phyloP scores from a whole-genome alignment of 2,329 filamentous ascomycete species.

The Dactylonectria estremocensis region DNA sequence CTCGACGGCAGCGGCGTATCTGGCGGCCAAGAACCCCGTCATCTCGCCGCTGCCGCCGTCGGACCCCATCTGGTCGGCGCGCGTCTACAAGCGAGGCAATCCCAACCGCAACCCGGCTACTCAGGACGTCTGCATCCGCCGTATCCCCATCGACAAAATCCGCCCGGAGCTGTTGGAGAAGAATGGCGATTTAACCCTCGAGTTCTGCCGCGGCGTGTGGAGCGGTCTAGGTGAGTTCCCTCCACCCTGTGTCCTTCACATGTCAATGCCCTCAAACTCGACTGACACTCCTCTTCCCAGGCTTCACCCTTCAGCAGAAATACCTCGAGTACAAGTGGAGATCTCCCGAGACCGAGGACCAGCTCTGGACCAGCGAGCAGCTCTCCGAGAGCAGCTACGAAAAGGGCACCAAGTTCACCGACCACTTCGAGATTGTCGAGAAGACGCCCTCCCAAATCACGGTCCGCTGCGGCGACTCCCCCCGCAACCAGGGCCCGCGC shows the following conservation, averaged over 20 bases:
- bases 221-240: conserved; percentile 71
- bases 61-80: conserved; percentile 74
- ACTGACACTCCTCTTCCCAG: conserved; percentile 49
- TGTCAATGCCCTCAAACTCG: neutral
- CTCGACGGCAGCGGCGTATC: conserved; percentile 64
- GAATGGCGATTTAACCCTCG: conserved; percentile 71
- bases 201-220: conserved; percentile 79
- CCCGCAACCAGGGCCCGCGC: conserved; percentile 69
- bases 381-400: conserved; percentile 72
- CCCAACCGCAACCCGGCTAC: conserved; percentile 73
- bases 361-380: conserved; percentile 73
- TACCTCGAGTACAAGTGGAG: conserved; percentile 74
- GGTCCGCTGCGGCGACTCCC: conserved; percentile 77
- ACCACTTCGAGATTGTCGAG: conserved; percentile 81
- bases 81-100: conserved; percentile 72
- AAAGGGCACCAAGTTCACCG: conserved; percentile 74
- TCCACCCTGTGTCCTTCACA: neutral
- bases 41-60: conserved; percentile 70
- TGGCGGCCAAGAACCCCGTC: conserved; percentile 68
- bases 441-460: conserved; percentile 73
- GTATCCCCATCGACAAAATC: conserved; percentile 74
- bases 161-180: conserved; percentile 75
- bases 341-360: conserved; percentile 66
- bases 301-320: conserved; percentile 71
- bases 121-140: conserved; percentile 76